A percentile compares a stretch with the other conserved stretches of the same genome.
Evolutionary conservation across 2,329 filamentous ascomycete species (phyloP).

Genomic region (Plectosphaerella sp.): DNA sequence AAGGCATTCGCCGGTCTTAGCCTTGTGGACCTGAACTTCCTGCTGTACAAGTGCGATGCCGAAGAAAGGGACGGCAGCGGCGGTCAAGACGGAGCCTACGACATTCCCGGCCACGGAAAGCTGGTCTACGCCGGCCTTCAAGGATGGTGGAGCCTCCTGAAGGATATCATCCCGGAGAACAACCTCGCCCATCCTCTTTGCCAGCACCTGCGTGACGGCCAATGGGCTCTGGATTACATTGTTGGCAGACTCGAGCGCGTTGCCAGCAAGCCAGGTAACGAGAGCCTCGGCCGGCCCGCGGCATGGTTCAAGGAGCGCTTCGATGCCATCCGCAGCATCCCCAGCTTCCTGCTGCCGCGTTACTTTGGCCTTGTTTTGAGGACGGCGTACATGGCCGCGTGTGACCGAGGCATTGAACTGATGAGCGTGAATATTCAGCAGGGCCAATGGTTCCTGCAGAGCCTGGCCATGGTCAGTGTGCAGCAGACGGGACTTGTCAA

Average conservation of each 20-base stretch:
- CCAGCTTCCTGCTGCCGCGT: conserved; percentile 83
- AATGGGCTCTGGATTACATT: conserved; percentile 91
- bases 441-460: conserved; percentile 86
- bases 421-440: conserved; percentile 73
- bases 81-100: conserved; percentile 82
- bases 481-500: conserved; percentile 88
- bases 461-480: conserved; percentile 83
- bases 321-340: conserved; percentile 77
- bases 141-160: conserved; percentile 94
- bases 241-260: conserved; percentile 72
- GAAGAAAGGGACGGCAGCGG: conserved; percentile 78
- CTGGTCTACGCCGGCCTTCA: conserved; percentile 96
- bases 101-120: conserved; percentile 76
- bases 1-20: conserved; percentile 71
- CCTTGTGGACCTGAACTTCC: conserved; percentile 82
- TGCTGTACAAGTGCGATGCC: conserved; percentile 86
- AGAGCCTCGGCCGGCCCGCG: conserved; percentile 60
- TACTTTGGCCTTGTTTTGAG: conserved; percentile 90
- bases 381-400: conserved; percentile 81
- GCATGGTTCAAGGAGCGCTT: conserved; percentile 82
- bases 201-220: conserved; percentile 83
- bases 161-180: conserved; percentile 80
- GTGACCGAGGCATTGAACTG: conserved; percentile 71
- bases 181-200: conserved; percentile 90
- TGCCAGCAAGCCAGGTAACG: conserved; percentile 57